Evolutionary conservation across 2,329 filamentous ascomycete species (phyloP).

Genomic region (Ascochyta fabae): DNA sequence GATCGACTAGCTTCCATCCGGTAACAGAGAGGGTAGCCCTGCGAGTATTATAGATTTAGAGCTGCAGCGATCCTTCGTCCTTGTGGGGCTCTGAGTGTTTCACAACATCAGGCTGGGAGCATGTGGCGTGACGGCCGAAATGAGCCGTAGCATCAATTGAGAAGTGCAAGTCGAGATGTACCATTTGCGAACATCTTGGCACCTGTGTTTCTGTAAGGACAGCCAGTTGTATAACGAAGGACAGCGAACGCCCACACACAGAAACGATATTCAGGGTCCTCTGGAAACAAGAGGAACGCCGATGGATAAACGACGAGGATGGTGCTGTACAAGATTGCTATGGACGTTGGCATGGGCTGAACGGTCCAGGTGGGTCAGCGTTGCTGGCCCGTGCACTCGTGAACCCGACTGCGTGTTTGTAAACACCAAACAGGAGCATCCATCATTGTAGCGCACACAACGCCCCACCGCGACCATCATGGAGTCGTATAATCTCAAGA

Average conservation of each 20-base stretch:
- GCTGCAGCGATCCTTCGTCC: not conserved
- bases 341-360: not conserved
- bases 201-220: too few relatives aligned
- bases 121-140: not conserved
- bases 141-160: not conserved
- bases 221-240: too few relatives aligned
- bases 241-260: too few relatives aligned
- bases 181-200: too few relatives aligned
- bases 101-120: not conserved
- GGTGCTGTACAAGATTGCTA: not conserved
- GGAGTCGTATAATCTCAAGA: conserved; percentile 62
- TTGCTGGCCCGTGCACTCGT: conserved; percentile 1
- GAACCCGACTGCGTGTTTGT: conserved; percentile 11
- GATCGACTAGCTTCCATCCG: not conserved
- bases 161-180: not conserved
- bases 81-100: not conserved
- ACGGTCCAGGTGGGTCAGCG: not conserved
- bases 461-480: conserved; percentile 41
- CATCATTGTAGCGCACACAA: conserved; percentile 12
- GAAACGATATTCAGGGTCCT: too few relatives aligned
- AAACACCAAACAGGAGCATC: conserved; percentile 13
- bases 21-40: not conserved
- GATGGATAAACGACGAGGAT: not conserved
- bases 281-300: too few relatives aligned
- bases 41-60: not conserved